Evolutionary conservation across 225 moss, liverwort and hornwort species (phyloP), one percentile per base, ranked within the genome.

Genomic region (Physcomitrellopsis africana): DNA sequence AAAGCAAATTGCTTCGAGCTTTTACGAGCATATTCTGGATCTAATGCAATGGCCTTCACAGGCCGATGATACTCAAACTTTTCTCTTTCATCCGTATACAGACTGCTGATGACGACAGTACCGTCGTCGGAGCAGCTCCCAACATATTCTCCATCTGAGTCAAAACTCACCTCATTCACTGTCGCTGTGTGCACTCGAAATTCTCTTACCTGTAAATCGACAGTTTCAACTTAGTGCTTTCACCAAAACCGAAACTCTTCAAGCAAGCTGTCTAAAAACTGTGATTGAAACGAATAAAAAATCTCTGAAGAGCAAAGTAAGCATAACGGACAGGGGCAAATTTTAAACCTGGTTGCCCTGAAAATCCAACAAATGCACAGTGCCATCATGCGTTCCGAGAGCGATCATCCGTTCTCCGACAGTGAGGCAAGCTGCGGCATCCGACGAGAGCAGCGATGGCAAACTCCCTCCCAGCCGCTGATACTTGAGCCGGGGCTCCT

Each of bases 71-170:
- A 99, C 71, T 99, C 95, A 74, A 89, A 95, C 76, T 93, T 95
- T 53, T 92, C 93, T 60, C 74, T 93, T 75, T 99, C 99, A 23
- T 95, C 95, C 6, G 85, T 83, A 71, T 95, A 99, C 81, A 99
- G 87, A 83, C 88, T 99, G 84, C 85, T 92, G 81, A 99, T 93
- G 20, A 99, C 92, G 64, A 99, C 95, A 73, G 89, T 89, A 19
- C 99, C 99, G 80, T 99, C 99, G 77, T 99, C 95, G 64, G 99
- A 99, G 82, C 99, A 95, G 86, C 99, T 99, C 72, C 90, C 99
- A 57, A 99, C 88, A 66, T 84, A 99, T 83, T 99, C 99, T 52
- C 99, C 99, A 55, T 93, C 81, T 42, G 89, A 77, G 89, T 99
- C 99, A 68, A 95, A 95, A 85, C 95, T 93, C 78, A 99, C 83